phyloP scores from a whole-genome alignment of 331 rosid species.

The Ulmus americana region DNA sequence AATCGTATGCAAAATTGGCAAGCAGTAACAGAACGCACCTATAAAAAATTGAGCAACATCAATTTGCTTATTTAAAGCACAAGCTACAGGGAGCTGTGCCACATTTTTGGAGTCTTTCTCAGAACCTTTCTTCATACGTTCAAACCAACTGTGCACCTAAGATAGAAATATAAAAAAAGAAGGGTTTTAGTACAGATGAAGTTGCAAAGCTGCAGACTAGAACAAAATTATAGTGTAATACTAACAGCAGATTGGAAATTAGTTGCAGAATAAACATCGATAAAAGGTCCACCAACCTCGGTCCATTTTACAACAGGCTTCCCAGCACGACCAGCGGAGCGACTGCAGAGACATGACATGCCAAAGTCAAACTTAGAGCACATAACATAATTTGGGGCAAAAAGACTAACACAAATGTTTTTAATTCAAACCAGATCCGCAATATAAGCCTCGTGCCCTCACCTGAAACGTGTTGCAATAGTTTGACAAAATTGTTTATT shows the following conservation, averaged over 20 bases:
- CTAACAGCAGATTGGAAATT: neutral
- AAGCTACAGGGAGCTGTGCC: slow-evolving; percentile 25
- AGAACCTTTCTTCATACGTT: slow-evolving; percentile 39
- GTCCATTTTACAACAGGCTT: slow-evolving; percentile 72
- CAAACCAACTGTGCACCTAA: slow-evolving; percentile 74
- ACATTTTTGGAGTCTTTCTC: slow-evolving; percentile 32
- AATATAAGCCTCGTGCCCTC: slow-evolving; percentile 21
- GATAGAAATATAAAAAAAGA: neutral
- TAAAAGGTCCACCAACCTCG: slow-evolving; percentile 46
- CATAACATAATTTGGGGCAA: neutral
- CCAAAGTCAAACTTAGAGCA: slow-evolving; percentile 25
- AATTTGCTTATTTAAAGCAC: slow-evolving; percentile 35
- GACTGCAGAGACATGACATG: slow-evolving; percentile 45
- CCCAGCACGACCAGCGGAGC: slow-evolving; percentile 83
- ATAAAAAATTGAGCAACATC: slow-evolving; percentile 30
- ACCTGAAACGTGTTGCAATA: slow-evolving; percentile 57
- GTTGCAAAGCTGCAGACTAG: neutral
- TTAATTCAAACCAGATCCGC: neutral
- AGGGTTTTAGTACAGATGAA: neutral
- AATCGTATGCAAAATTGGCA: slow-evolving; percentile 12
- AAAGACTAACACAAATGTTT: neutral
- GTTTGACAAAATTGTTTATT: slow-evolving; percentile 47
- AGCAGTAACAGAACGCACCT: slow-evolving; percentile 28
- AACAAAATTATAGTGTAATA: neutral
- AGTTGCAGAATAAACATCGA: neutral